Evolutionary conservation across 78 protist genomes (phyloP), one percentile per base, ranked within the genome.

Genomic region (Chrysochromulina parva): DNA sequence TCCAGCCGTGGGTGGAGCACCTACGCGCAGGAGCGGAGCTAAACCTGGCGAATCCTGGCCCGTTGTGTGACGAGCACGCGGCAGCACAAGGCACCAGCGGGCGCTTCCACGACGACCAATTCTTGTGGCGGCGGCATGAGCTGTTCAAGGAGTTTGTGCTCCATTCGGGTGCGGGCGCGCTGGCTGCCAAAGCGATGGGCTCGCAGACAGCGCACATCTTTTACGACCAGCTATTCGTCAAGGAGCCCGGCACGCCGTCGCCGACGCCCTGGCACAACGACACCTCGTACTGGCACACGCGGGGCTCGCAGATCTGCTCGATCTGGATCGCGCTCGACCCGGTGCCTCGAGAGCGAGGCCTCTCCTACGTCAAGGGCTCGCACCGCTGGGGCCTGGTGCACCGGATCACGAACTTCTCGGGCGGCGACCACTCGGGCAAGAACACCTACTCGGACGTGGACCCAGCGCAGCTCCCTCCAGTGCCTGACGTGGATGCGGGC

Each of bases 101-200:
- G 3, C 86, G 86, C 50, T 78, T 78, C 60, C 86, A 78, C 62
- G 86, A 78, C 86, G 86, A 78, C 86, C 86, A 78, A 62, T 78
- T 78, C 62, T 50, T 78, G 24, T 78, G 86, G 86, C 24, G 0
- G 62, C 60, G 86, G 26, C 86, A 78, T 47, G 20, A 7, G 3
- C 19, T 1, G 13, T 78, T 78, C 19, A 13, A 9, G 48, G 48
- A 50, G 48, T 78, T 10, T 9, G 86, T 78, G 28, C 26, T 2
- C 48, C 62, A 20, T 14, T 78, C 86, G 6, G 86, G 86, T 28
- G 86, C 60, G 20, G 86, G 22, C 22, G 48, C 58, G 28, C 2
- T 78, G 47, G 86, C 86, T 2, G 86, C 86, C 5, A 26, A 47
- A 6, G 86, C 86, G 48, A 48, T 78, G 86, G 62, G 86, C 24